Evolutionary conservation across 1,284 basidiomycete genomes (phyloP).

Genomic region (Spongiforma sp.): DNA sequence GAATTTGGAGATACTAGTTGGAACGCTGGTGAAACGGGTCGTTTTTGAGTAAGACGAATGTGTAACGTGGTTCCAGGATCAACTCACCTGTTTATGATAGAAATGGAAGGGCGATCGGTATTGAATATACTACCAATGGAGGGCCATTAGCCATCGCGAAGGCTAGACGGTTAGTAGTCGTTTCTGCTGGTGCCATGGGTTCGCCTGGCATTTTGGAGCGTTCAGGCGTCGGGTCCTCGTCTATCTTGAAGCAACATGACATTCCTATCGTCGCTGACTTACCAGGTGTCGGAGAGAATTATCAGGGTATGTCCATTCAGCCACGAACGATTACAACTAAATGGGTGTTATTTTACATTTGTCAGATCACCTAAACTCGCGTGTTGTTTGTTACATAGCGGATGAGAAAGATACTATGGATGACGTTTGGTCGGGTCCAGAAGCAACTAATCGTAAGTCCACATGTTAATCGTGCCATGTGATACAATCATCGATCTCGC

Average conservation of each 20-base stretch:
- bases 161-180: background rate
- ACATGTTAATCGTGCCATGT: background rate
- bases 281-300: background rate
- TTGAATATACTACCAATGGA: too few species aligned
- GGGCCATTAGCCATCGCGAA: background rate
- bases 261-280: background rate
- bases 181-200: background rate
- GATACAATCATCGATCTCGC: background rate
- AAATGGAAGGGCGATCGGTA: too few species aligned
- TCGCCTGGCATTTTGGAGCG: background rate
- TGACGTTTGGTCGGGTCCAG: conserved; percentile 9
- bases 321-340: background rate
- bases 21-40: too few species aligned
- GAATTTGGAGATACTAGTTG: too few species aligned
- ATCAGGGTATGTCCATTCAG: background rate
- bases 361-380: background rate
- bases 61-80: too few species aligned
- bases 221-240: background rate
- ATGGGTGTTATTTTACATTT: background rate
- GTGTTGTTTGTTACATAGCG: background rate
- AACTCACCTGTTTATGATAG: too few species aligned
- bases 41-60: too few species aligned
- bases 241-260: background rate
- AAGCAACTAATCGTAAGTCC: background rate
- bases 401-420: conserved; percentile 10